Conservation (phyloP, 2,329 filamentous ascomycete genomes). For the Sporothrix schenckii region DNA sequence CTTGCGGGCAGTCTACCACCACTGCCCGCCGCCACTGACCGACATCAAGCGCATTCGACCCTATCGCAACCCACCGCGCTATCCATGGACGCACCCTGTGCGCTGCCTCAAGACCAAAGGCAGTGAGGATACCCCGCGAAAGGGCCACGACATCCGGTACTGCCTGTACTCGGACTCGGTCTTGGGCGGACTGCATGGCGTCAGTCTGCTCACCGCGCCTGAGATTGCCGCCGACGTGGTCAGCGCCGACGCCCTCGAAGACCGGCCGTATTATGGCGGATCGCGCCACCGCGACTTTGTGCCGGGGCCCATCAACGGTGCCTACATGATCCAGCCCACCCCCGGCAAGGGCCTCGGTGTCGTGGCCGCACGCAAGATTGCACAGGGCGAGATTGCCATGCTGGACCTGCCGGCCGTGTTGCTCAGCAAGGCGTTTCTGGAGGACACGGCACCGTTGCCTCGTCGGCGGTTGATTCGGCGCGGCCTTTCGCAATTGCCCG, state of each 20-base stretch:
- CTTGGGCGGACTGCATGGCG: constrained; percentile 36
- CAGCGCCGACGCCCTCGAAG: constrained; percentile 35
- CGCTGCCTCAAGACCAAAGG: constrained; percentile 24
- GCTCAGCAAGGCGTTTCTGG: constrained; percentile 37
- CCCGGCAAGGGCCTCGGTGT: constrained; percentile 43
- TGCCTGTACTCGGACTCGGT: constrained; percentile 37
- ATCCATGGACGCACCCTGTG: constrained; percentile 33
- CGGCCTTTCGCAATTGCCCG: constrained; percentile 40
- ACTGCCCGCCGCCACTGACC: constrained; percentile 28
- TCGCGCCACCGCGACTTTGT: constrained; percentile 32
- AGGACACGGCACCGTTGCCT: constrained; percentile 35
- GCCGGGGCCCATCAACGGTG: constrained; percentile 27
- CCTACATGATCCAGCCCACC: constrained; percentile 40
- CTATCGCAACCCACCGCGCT: constrained; percentile 24
- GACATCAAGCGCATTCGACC: constrained; percentile 28
- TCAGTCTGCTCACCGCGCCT: constrained; percentile 36
- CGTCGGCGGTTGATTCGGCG: constrained; percentile 40
- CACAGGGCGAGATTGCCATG: constrained; percentile 42
- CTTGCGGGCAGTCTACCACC: constrained; percentile 20
- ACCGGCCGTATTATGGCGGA: constrained; percentile 35
- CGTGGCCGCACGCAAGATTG: constrained; percentile 42
- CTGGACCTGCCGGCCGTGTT: constrained; percentile 41
- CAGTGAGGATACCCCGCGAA: not conserved
- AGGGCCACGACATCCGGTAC: constrained; percentile 29
- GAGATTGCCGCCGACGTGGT: constrained; percentile 37